Evolutionary conservation across 495 filamentous ascomycete genomes (phyloP).

Genomic region (Zalerion maritima): DNA sequence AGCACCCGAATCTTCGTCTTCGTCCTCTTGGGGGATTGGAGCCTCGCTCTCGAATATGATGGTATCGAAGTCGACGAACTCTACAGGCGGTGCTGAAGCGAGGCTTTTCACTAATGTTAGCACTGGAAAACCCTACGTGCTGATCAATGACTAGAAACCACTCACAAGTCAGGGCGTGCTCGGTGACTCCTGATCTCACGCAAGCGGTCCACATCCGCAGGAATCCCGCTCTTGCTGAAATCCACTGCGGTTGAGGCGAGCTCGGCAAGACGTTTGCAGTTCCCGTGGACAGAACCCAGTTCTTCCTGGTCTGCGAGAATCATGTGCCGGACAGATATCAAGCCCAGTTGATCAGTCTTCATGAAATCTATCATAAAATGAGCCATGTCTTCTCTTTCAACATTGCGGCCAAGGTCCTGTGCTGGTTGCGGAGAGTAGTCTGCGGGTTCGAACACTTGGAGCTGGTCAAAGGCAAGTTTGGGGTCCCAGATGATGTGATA

Average conservation of each 20-base stretch:
- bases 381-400: constrained; percentile 47
- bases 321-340: constrained; percentile 53
- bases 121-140: neutral
- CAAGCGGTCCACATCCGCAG: constrained; percentile 33
- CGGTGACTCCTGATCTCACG: constrained; percentile 6
- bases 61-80: constrained; percentile 35
- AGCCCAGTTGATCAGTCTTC: constrained; percentile 55
- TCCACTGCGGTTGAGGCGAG: constrained; percentile 69
- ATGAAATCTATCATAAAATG: constrained; percentile 73
- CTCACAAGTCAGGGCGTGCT: constrained; percentile 29
- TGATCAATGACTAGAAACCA: constrained; percentile 4
- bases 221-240: constrained; percentile 64
- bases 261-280: constrained; percentile 49
- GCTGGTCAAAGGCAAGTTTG: no score
- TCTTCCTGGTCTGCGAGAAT: constrained; percentile 48
- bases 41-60: constrained; percentile 26
- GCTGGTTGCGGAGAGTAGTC: constrained; percentile 47
- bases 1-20: constrained; percentile 39
- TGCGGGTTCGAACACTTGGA: constrained; percentile 37
- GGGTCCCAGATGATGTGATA: constrained; percentile 63
- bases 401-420: constrained; percentile 37
- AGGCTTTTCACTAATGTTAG: constrained; percentile 20
- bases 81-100: constrained; percentile 46
- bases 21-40: constrained; percentile 25
- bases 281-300: constrained; percentile 36